A percentile compares a stretch with the other conserved stretches of the same genome.
Evolutionary conservation across 768 basidiomycete genomes (phyloP).

Genomic region (Neoboletus magnificus): DNA sequence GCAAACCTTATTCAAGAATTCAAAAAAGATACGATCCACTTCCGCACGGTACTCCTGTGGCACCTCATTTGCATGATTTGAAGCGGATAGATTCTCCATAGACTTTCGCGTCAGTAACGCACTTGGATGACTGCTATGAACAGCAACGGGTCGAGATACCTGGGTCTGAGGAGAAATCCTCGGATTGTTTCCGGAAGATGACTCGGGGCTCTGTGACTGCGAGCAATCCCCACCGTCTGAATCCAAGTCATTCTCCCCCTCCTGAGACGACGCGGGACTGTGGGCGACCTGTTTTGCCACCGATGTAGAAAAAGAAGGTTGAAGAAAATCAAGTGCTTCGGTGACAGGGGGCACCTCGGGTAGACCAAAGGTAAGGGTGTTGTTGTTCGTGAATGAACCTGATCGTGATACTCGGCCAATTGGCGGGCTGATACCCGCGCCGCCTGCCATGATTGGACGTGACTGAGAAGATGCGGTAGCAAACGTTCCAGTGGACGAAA

Average conservation of each 20-base stretch:
- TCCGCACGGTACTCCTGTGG: slow-evolving; percentile 77
- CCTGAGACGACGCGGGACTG: slow-evolving; percentile 40
- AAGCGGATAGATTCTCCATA: slow-evolving; percentile 24
- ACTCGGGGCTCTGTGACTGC: slow-evolving; percentile 32
- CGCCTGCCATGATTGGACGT: slow-evolving; percentile 19
- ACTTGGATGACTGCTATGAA: slow-evolving; percentile 15
- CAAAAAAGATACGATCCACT: slow-evolving; percentile 88
- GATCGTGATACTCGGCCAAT: slow-evolving; percentile 58
- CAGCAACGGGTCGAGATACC: slow-evolving; percentile 14
- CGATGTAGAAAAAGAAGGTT: slow-evolving; percentile 13
- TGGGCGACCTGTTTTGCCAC: slow-evolving; percentile 12
- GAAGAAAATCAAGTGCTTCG: slow-evolving; percentile 32
- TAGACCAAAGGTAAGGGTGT: slow-evolving; percentile 38
- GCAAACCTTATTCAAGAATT: slow-evolving; percentile 83
- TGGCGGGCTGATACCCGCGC: slow-evolving; percentile 31
- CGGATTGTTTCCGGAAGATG: slow-evolving; percentile 24
- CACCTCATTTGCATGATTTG: slow-evolving; percentile 55
- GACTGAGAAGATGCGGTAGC: slow-evolving; percentile 26
- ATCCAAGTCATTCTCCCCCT: slow-evolving; percentile 49
- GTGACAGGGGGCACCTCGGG: slow-evolving; percentile 25
- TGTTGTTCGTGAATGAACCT: slow-evolving; percentile 50
- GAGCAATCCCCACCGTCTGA: slow-evolving; percentile 39
- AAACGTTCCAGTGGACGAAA: slow-evolving; percentile 32
- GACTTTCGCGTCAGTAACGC: slow-evolving; percentile 19
- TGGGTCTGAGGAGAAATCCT: slow-evolving; percentile 23